Evolutionary conservation across 2,329 filamentous ascomycete genomes (phyloP), one percentile per base, ranked within the genome.

Genomic region (Cercospora beticola): DNA sequence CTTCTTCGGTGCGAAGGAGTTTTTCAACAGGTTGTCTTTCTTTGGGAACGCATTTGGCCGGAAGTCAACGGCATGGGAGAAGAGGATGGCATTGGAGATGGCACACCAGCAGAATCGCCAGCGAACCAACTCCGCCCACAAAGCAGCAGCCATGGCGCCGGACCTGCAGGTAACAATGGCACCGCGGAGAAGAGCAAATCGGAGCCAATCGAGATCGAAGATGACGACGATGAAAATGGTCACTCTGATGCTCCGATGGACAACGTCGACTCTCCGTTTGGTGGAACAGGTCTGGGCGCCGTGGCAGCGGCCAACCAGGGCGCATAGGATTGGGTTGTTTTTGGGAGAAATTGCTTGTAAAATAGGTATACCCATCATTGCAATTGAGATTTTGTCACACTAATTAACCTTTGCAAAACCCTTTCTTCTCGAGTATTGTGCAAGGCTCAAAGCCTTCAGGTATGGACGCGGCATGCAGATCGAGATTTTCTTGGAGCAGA

Each of bases 21-120:
- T 14, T 84, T 84, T 73, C 78, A 78, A 28, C 83, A 85, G 66
- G 82, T 83, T 12, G 79, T 83, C 67, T 84, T 81, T 79, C 75
- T 84, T 2, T 82, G 82, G 75, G 80, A 83, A 70, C 79, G 81
- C 54, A 82, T 83, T 71, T 85, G 83, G 83, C 83, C 83, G 0
- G 80, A 83, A 52, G 82, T 85, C 52, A 79, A 84, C 62, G 82
- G 82, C 64, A 83, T 84, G 81, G 83, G 83, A 21, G 81, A 84
- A 69, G 80, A 81, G 62, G 78, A 81, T 54, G 81, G 82, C 52
- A 75, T 72, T 7, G 61, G 70, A 52, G 68, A 68, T 18, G 65
- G 52, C 36, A 58, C 64, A 46, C 64, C 62, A 8, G 28, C 58
- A 49, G 69, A 61, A 6, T 52, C 57, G 33, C 23, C 62, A 28